Evolutionary conservation across 768 basidiomycete species (phyloP), one percentile per base, ranked within the genome.

Genomic region (Lyophyllum semitale): DNA sequence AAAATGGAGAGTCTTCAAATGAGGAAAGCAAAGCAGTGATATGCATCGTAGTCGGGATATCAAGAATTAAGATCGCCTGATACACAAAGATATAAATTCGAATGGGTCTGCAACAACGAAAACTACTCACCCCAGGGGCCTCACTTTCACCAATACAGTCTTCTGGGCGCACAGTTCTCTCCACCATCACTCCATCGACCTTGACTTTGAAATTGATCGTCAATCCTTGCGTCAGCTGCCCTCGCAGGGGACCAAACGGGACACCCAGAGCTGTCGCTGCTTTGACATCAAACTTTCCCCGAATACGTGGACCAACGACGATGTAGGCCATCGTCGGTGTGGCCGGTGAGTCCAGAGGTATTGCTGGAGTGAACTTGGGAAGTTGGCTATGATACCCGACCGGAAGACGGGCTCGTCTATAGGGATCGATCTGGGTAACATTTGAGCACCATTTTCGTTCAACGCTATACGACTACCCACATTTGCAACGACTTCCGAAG

Each of bases 271-370:
- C 80, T 8, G 75, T 63, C 0, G 94, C 91, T 58, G 82, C 84
- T 57, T 73, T 68, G 0, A 70, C 84, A 57, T 94, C 80, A 64
- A 98, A 96, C 68, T 90, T 92, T 8, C 83, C 83, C 0, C 83
- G 81, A 37, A 77, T 68, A 13, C 73, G 76, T 3, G 83, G 83
- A 0, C 83, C 83, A 38, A 82, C 72, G 40, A 84, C 53, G 15
- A 83, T 68, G 62, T 84, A 84, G 3, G 76, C 80, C 30, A 83
- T 57, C 0, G 80, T 75, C 3, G 77, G 70, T 42, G 40, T 44
- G 8, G 40, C 18, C 9, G 71, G 68, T 23, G 57, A 44, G n/a
- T 62, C 48, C 11, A 32, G 41, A 5, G 56, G 20, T 29, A 62
- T 42, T 32, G 58, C 48, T 26, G 52, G 58, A 18, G 61, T 51